A percentile compares a stretch with the other conserved stretches of the same genome.
Conservation (phyloP, 1,284 basidiomycete species). For the Coniophora puteana region DNA sequence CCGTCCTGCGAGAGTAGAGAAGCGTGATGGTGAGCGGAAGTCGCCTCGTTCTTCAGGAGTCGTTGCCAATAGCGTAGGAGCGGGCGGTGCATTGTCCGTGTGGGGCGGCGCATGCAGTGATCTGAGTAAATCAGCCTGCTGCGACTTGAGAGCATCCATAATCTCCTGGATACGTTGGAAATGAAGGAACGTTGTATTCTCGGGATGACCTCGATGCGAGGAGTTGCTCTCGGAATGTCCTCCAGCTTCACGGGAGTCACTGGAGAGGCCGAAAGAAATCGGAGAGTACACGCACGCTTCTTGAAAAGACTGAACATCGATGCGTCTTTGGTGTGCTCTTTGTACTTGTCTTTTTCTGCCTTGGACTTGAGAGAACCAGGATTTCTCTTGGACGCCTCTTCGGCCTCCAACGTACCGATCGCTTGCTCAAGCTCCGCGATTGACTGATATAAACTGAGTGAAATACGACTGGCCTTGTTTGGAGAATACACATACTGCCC, state of each 20-base stretch:
- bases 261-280: background rate
- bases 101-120: constrained; percentile 37
- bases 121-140: constrained; percentile 50
- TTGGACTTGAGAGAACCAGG: constrained; percentile 32
- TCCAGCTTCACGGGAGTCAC: constrained; percentile 14
- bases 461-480: constrained; percentile 7
- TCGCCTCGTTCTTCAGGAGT: constrained; percentile 45
- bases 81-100: constrained; percentile 34
- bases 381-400: constrained; percentile 27
- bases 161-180: constrained; percentile 40
- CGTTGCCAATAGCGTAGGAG: constrained; percentile 39
- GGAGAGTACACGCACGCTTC: constrained; percentile 37
- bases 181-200: constrained; percentile 10
- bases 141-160: constrained; percentile 53
- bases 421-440: constrained; percentile 42
- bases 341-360: constrained; percentile 44
- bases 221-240: constrained; percentile 21
- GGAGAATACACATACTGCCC: constrained; percentile 37
- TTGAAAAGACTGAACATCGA: constrained; percentile 54
- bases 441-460: constrained; percentile 25
- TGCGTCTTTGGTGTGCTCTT: constrained; percentile 34
- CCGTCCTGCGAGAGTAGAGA: constrained; percentile 31
- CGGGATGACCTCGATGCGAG: constrained; percentile 13
- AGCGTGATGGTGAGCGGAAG: constrained; percentile 23
- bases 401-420: constrained; percentile 30